A percentile compares a stretch with the other conserved stretches of the same genome.
Conservation (phyloP, 1,284 basidiomycete genomes). For the Trametes versicolor region DNA sequence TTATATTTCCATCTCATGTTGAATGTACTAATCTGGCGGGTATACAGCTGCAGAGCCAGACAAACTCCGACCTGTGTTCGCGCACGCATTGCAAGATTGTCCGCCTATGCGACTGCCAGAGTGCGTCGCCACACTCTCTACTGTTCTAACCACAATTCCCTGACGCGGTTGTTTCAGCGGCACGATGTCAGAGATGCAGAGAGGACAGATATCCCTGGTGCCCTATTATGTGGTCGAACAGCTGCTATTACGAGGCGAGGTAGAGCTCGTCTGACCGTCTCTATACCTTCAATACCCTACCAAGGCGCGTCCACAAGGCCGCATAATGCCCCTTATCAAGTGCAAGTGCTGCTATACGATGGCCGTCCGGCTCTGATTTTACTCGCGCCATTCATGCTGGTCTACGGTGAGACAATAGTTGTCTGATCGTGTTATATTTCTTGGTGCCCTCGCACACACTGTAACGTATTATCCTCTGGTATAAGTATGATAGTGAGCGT, state of each 20-base stretch:
- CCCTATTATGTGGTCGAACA: conserved; percentile 79
- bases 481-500: not conserved
- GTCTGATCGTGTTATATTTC: too few relatives aligned
- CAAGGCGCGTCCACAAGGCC: not conserved
- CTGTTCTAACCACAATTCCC: not conserved
- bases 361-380: too few relatives aligned
- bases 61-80: conserved; percentile 78
- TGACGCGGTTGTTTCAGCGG: conserved; percentile 55
- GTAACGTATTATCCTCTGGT: not conserved
- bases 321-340: not conserved
- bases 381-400: too few relatives aligned
- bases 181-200: conserved; percentile 67
- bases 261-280: conserved; percentile 67
- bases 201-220: conserved; percentile 75
- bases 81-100: conserved; percentile 77
- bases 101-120: conserved; percentile 77
- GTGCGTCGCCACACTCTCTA: conserved; percentile 53
- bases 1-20: not conserved
- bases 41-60: conserved; percentile 79
- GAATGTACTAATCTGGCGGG: not conserved
- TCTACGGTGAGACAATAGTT: too few relatives aligned
- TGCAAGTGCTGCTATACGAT: not conserved
- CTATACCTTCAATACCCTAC: not conserved
- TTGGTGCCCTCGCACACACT: not conserved
- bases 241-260: conserved; percentile 71